Evolutionary conservation across 805 yeast genomes (phyloP), one percentile per base, ranked within the genome.

Genomic region (Ogataea pilisensis): DNA sequence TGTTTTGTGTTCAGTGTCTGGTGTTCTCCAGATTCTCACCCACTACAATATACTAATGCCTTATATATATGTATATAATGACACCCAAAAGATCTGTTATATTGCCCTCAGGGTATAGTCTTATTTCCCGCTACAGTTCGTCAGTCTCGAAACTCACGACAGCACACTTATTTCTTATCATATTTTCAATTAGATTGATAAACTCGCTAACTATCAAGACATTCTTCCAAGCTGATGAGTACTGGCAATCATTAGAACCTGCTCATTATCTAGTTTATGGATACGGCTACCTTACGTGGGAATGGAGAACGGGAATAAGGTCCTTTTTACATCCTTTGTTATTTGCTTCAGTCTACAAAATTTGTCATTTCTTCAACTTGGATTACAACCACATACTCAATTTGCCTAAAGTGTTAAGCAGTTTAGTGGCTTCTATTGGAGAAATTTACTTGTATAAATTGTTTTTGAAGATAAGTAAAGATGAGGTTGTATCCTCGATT

Each of bases 141-240:
- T 11, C 31, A 29, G 5, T 29, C 6, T 8, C 7, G 7, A 27
- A n/a, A 6, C 16, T 27, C 4, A 11, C 31, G n/a, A 8, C 8
- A 11, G 19, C 8, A n/a, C 8, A 8, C 5, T 35, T 30, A 16
- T 35, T 52, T 34, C 17, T 34, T 1, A 9, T 39, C 3, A 35
- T 77, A 5, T 41, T 76, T 2, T 37, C 66, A 0, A 48, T 73
- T n/a, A 62, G 95, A 30, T 46, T 82, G 8, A 25, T 75, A 52
- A 88, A 89, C 60, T 76, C 95, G 0, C 55, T 85, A 19, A 59
- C 80, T 1, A 75, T 78, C 5, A 58, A 58, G 41, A 88, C 98
- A 0, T 93, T 79, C 57, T 93, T 93, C 64, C 99, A 93, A 60
- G 91, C 99, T 0, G 99, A 93, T 61, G 99, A 93, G 62, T 93